Conservation (phyloP, 768 basidiomycete genomes). For the Tylopilus rubrobrunneus region DNA sequence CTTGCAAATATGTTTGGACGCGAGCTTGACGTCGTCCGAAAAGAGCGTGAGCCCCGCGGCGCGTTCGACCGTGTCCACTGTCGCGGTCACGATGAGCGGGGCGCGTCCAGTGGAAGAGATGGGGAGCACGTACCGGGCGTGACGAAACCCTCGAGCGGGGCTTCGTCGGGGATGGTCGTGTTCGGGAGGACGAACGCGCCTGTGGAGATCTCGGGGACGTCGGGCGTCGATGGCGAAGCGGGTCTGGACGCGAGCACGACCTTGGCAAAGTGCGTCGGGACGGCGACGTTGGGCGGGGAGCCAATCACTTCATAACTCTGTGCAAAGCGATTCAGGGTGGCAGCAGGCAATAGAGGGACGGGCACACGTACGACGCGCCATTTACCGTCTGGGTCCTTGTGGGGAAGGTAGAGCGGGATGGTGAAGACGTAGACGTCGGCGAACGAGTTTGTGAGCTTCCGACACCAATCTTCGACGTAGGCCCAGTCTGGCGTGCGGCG, state of each 20-base stretch:
- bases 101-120: not conserved
- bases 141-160: slow-evolving; percentile 74
- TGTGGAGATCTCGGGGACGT: slow-evolving; percentile 71
- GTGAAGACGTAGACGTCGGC: slow-evolving; percentile 98
- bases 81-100: not conserved
- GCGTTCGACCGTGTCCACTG: slow-evolving; percentile 90
- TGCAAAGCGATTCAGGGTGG: not conserved
- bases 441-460: slow-evolving; percentile 81
- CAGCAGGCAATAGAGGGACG: not conserved
- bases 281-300: slow-evolving; percentile 80
- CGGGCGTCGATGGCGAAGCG: slow-evolving; percentile 65
- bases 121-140: slow-evolving; percentile 57
- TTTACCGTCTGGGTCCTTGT: slow-evolving; percentile 82
- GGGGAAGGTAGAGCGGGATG: slow-evolving; percentile 92
- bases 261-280: slow-evolving; percentile 98
- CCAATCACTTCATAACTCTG: slow-evolving; percentile 96
- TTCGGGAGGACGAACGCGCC: slow-evolving; percentile 98
- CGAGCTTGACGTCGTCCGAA: slow-evolving; percentile 69
- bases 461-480: slow-evolving; percentile 93
- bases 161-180: slow-evolving; percentile 82
- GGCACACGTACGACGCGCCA: slow-evolving; percentile 81
- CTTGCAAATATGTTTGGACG: slow-evolving; percentile 84
- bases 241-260: slow-evolving; percentile 81
- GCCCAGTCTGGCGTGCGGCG: slow-evolving; percentile 75
- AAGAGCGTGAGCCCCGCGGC: slow-evolving; percentile 88